A percentile compares a stretch with the other conserved stretches of the same genome.
Conservation (phyloP, 169 alveolate genomes). For the Plasmodium chabaudi region DNA sequence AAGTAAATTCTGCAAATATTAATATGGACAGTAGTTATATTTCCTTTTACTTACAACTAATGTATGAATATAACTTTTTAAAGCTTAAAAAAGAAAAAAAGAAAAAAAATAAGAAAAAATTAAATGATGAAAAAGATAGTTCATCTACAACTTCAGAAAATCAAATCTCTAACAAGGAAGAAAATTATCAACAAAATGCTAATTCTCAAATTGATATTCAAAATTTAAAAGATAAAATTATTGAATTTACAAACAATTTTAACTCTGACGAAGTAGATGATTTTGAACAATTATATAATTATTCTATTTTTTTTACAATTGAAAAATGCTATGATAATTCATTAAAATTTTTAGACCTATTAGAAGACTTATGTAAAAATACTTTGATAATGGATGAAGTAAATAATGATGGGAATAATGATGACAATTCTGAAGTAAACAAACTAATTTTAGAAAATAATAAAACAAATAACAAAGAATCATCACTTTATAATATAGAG, state of each 20-base stretch:
- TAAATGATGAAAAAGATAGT: background rate
- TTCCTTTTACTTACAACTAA: slow-evolving; percentile 21
- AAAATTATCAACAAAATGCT: background rate
- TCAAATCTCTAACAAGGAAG: too few relatives aligned
- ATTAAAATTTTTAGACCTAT: slow-evolving; percentile 17
- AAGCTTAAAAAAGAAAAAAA: slow-evolving; percentile 6
- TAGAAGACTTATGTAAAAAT: slow-evolving; percentile 40
- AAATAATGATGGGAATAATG: background rate
- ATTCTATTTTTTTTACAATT: slow-evolving; percentile 41
- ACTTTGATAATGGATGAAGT: slow-evolving; percentile 1
- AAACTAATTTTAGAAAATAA: background rate
- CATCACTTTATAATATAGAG: background rate
- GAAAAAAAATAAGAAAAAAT: background rate
- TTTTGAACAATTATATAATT: slow-evolving; percentile 41
- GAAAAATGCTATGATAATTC: slow-evolving; percentile 44
- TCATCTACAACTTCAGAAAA: too few relatives aligned
- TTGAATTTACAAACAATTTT: slow-evolving; percentile 24
- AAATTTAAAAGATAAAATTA: slow-evolving; percentile 37
- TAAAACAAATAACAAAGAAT: background rate
- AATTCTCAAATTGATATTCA: slow-evolving; percentile 11
- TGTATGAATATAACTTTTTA: slow-evolving; percentile 63
- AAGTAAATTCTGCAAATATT: slow-evolving; percentile 40
- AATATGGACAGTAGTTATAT: slow-evolving; percentile 45
- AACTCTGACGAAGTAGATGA: slow-evolving; percentile 45
- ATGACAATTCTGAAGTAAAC: background rate